Evolutionary conservation across 139 green algal species (phyloP), one percentile per base, ranked within the genome.

Genomic region (Pseudopediastrum boryanum): DNA sequence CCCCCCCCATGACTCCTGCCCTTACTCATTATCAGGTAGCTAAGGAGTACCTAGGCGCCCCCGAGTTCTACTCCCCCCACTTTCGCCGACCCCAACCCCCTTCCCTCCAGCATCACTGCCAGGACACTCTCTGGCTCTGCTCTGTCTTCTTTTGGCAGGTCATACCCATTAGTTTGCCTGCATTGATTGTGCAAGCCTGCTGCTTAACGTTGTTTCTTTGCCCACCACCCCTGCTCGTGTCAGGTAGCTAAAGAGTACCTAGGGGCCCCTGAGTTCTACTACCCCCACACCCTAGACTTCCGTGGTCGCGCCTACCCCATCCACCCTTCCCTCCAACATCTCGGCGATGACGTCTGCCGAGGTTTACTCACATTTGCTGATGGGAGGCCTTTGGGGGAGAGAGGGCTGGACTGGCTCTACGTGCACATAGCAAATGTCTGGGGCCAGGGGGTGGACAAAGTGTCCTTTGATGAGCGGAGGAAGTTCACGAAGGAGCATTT

Each of bases 251-350:
- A 36, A 6, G 70, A 71, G 33, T 70, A 64, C 27, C 13, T 59
- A n/a, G 48, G 56, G 33, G 63, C 41, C 21, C 65, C 72, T 52
- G 72, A 68, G 29, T 74, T 73, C 33, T 74, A 72, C 62, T 77
- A 75, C 68, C 78, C 66, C 1, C 58, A 78, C 59, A 78, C 39
- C 2, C 29, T 71, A 5, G 61, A 71, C 43, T 79, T 51, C 63
- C 86, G 96, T 33, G 96, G 96, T 10, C 90, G 96, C 36, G 96
- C 95, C 23, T 99, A 99, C 84, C 93, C 96, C 7, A 94, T 98
- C 82, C 95, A 98, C 80, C 92, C 93, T 2, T 87, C 97, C 89
- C 87, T 99, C 33, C 95, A 98, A 71, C 96, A 99, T 85, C 82
- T 99, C 69, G 95, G 94, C 0, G 84, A 89, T 12, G 96, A 99